Evolutionary conservation across 139 green algal genomes (phyloP).

Genomic region (Picochlorum sp.): DNA sequence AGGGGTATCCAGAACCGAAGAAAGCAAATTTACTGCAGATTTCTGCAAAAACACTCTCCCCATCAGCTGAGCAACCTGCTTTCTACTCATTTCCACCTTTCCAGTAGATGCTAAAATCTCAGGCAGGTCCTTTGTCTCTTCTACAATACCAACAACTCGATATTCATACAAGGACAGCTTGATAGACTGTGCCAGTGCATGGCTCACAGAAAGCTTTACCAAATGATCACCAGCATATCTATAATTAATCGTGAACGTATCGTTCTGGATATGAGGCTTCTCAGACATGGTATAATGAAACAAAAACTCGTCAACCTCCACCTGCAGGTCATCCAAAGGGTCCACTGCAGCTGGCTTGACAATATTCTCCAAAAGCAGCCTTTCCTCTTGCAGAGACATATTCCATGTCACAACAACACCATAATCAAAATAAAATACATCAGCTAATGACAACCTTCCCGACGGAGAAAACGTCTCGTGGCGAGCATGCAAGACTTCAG

Average conservation of each 20-base stretch:
- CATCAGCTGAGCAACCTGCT: conserved; percentile 65
- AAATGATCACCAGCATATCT: conserved; percentile 37
- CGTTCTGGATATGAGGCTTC: conserved; percentile 71
- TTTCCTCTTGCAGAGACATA: conserved; percentile 37
- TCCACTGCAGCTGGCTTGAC: conserved; percentile 26
- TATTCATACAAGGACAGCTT: conserved; percentile 81
- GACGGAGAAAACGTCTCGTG: conserved; percentile 6
- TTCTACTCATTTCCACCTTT: conserved; percentile 36
- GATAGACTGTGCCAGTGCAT: conserved; percentile 50
- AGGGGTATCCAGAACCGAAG: conserved; percentile 54
- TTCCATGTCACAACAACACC: conserved; percentile 65
- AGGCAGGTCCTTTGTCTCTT: conserved; percentile 53
- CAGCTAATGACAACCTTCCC: conserved; percentile 2
- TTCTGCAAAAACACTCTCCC: conserved; percentile 67
- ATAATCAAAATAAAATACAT: conserved; percentile 67
- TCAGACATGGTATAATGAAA: conserved; percentile 54
- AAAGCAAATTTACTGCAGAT: conserved; percentile 55
- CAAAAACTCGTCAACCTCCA: conserved; percentile 34
- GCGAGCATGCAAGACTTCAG: conserved; percentile 43
- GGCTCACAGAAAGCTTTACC: conserved; percentile 50
- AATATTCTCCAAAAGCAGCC: conserved; percentile 13
- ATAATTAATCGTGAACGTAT: conserved; percentile 64
- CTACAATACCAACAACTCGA: conserved; percentile 65
- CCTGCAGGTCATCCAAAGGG: conserved; percentile 20
- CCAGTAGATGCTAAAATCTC: conserved; percentile 35